Percentiles rank a stretch among this genome's conserved stretches.
Evolutionary conservation across 495 filamentous ascomycete species (phyloP).

Genomic region (Daldinia vernicosa): DNA sequence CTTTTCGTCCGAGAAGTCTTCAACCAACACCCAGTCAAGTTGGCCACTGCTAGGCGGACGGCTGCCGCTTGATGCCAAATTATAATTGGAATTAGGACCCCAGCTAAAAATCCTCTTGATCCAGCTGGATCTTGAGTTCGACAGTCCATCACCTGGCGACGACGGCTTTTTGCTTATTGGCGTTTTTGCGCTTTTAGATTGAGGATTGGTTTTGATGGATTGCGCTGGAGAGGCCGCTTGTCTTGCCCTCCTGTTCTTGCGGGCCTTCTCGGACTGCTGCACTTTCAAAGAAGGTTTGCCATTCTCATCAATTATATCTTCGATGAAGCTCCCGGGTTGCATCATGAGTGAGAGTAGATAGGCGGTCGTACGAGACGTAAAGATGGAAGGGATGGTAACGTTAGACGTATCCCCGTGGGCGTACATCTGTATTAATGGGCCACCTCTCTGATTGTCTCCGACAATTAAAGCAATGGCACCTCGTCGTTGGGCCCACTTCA

Average conservation of each 20-base stretch:
- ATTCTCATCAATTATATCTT: conserved; percentile 63
- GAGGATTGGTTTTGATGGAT: conserved; percentile 28
- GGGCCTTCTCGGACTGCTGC: conserved; percentile 56
- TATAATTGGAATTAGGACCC: conserved; percentile 54
- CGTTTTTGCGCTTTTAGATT: conserved; percentile 30
- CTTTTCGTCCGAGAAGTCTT: conserved; percentile 70
- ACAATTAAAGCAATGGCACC: conserved; percentile 92
- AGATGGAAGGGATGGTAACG: conserved; percentile 90
- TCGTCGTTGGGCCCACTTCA: conserved; percentile 92
- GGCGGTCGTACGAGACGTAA: conserved; percentile 94
- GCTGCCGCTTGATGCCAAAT: conserved; percentile 46
- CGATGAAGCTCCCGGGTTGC: conserved; percentile 70
- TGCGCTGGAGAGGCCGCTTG: conserved; percentile 42
- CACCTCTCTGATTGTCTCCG: conserved; percentile 88
- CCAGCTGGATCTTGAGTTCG: conserved; percentile 52
- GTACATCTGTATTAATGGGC: conserved; percentile 94
- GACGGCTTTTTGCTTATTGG: conserved; percentile 20
- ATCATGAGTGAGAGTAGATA: conserved; percentile 91
- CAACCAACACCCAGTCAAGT: conserved; percentile 77
- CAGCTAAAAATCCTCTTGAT: conserved; percentile 64
- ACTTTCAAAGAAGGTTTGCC: conserved; percentile 59
- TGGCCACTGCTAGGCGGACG: conserved; percentile 85
- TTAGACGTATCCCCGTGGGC: conserved; percentile 94
- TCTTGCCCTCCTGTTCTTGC: conserved; percentile 51
- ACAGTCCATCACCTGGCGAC: conserved; percentile 21